Percentiles rank a stretch among this genome's conserved stretches.
phyloP scores from a whole-genome alignment of 1,284 basidiomycete species.

The Polyporus tsugae region DNA sequence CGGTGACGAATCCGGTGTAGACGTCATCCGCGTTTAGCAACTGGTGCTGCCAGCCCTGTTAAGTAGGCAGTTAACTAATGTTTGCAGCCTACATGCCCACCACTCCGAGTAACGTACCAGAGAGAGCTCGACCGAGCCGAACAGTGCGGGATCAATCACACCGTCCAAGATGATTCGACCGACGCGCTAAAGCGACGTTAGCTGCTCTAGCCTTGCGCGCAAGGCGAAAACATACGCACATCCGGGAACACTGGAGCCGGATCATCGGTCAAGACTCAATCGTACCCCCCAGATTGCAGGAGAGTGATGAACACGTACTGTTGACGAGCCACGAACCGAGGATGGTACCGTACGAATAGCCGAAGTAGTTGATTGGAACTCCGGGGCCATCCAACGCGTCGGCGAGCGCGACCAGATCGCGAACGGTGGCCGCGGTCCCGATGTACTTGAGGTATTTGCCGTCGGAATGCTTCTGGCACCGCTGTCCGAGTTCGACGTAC shows the following conservation, averaged over 20 bases:
- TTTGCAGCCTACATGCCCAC: not conserved
- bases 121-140: slow-evolving; percentile 5
- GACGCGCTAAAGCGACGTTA: slow-evolving; percentile 20
- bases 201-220: not conserved
- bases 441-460: slow-evolving; percentile 23
- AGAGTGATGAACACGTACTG: slow-evolving; percentile 16
- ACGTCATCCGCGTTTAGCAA: slow-evolving; percentile 14
- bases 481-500: slow-evolving; percentile 18
- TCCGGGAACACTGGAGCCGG: slow-evolving; percentile 27
- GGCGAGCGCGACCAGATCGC: slow-evolving; percentile 28
- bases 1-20: slow-evolving; percentile 24
- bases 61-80: not conserved
- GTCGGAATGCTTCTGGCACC: slow-evolving; percentile 11
- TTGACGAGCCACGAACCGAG: slow-evolving; percentile 28
- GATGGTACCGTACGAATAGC: slow-evolving; percentile 25
- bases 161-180: slow-evolving; percentile 27
- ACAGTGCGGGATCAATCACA: slow-evolving; percentile 12
- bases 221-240: not conserved
- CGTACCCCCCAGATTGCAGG: not conserved
- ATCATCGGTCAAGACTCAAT: too few relatives aligned
- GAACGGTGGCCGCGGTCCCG: slow-evolving; percentile 26
- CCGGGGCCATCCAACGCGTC: slow-evolving; percentile 29
- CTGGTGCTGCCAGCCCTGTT: slow-evolving; percentile 10
- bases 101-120: slow-evolving; percentile 5
- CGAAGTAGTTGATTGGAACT: slow-evolving; percentile 24